Conservation (phyloP, 192 early-diverging fungal species). For the Dispira parvispora region DNA sequence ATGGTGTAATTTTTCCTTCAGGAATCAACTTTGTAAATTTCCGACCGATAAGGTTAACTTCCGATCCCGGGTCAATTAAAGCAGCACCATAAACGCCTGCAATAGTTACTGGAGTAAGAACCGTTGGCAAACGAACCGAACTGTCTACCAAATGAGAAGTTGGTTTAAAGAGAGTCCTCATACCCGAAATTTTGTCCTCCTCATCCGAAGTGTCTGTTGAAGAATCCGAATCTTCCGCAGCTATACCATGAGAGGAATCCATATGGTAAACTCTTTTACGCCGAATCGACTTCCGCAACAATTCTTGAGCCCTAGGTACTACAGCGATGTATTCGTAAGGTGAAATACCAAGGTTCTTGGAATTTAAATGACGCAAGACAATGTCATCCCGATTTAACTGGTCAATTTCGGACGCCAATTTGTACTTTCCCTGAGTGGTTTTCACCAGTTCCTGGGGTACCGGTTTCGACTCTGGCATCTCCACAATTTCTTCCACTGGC, state of each 20-base stretch:
- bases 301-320: neutral
- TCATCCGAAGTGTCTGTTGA: neutral
- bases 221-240: neutral
- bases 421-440: too few relatives aligned
- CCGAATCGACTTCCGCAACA: neutral
- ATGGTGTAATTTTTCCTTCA: neutral
- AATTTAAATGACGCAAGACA: too few relatives aligned
- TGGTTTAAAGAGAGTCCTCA: neutral
- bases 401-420: too few relatives aligned
- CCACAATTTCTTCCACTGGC: too few relatives aligned
- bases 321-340: too few relatives aligned
- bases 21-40: neutral
- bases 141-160: neutral
- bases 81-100: neutral
- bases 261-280: neutral
- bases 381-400: too few relatives aligned
- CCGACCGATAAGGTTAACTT: neutral
- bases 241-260: neutral
- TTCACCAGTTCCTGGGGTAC: too few relatives aligned
- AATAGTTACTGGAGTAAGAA: neutral
- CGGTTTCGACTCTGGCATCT: too few relatives aligned
- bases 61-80: neutral
- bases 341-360: too few relatives aligned
- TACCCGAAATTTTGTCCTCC: neutral
- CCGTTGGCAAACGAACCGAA: neutral